These are phyloP conservation scores for Nakazawaea pomicola DNA, from an alignment of 805 yeast genomes.

Conservation along the genomic window DNA sequence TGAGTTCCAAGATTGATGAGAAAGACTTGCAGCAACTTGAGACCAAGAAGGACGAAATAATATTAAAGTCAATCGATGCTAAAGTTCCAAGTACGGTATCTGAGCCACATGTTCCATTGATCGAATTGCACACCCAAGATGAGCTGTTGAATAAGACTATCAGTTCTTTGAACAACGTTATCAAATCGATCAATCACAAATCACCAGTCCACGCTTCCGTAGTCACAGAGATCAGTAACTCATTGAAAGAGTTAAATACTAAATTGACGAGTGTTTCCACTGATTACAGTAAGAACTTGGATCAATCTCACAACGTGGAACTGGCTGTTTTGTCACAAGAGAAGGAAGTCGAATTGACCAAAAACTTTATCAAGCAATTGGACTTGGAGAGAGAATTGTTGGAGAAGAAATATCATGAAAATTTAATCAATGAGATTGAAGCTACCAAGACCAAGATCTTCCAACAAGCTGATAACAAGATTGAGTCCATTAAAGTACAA, in stretches of 20 bases:
- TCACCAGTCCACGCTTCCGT: constrained; percentile 19
- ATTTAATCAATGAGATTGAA: constrained; percentile 59
- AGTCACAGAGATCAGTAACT: constrained; percentile 19
- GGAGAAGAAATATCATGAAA: constrained; percentile 51
- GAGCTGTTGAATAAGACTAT: constrained; percentile 28
- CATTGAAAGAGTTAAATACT: constrained; percentile 18
- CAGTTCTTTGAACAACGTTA: constrained; percentile 29
- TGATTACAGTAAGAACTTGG: constrained; percentile 17
- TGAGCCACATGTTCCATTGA: constrained; percentile 22
- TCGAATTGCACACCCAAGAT: constrained; percentile 27
- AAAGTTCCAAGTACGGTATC: constrained; percentile 15
- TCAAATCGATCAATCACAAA: constrained; percentile 23
- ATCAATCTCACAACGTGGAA: constrained; percentile 23
- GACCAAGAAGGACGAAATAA: neutral
- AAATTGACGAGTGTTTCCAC: constrained; percentile 16
- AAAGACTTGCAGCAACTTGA: constrained; percentile 15
- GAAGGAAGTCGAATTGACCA: constrained; percentile 54
- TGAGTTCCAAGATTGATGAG: constrained; percentile 26
- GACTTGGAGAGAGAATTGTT: constrained; percentile 56
- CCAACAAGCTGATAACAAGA: constrained; percentile 69
- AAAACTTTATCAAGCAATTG: constrained; percentile 55
- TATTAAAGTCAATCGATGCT: constrained; percentile 9
- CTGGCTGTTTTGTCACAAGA: constrained; percentile 24
- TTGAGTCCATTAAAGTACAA: constrained; percentile 60
- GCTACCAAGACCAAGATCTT: constrained; percentile 61